Percentiles rank a stretch among this genome's conserved stretches.
These are phyloP conservation scores for Cyclocybe aegerita DNA, from an alignment of 768 basidiomycete genomes.

Conservation along the genomic window DNA sequence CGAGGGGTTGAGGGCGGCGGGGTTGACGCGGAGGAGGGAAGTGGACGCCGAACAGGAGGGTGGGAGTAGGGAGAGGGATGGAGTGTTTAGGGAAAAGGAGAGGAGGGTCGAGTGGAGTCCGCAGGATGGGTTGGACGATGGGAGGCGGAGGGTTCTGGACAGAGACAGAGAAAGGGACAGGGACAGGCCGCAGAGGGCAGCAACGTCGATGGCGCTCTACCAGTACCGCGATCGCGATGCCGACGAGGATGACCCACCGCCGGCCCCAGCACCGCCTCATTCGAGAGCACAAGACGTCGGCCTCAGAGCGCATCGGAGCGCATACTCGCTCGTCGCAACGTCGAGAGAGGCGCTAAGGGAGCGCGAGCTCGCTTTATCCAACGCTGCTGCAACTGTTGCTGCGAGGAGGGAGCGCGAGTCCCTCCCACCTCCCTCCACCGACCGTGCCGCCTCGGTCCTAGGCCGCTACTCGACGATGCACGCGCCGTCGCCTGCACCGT, in stretches of 20 bases:
- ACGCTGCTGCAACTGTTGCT: constrained; percentile 5
- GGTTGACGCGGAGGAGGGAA: constrained; percentile 44
- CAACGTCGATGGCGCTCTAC: constrained; percentile 59
- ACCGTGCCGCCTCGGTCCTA: constrained; percentile 21
- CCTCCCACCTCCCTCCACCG: constrained; percentile 2
- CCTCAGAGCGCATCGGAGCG: constrained; percentile 42
- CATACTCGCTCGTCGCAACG: constrained; percentile 27
- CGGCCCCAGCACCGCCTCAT: background rate
- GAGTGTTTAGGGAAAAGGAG: constrained; percentile 27
- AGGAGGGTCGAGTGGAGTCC: constrained; percentile 30
- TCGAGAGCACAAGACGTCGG: background rate
- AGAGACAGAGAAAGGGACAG: constrained; percentile 17
- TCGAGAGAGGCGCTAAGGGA: constrained; percentile 7
- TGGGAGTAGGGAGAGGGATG: constrained; percentile 11
- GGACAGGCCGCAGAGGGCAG: constrained; percentile 33
- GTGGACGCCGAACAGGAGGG: constrained; percentile 8
- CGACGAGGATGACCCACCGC: constrained; percentile 2
- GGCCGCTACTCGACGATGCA: constrained; percentile 18
- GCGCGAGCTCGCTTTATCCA: constrained; percentile 11
- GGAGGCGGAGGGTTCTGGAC: constrained; percentile 21
- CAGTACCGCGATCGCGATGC: constrained; percentile 28
- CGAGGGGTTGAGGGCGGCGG: constrained; percentile 71
- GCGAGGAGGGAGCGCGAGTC: constrained; percentile 15
- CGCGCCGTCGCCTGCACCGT: constrained; percentile 14
- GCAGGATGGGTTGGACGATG: constrained; percentile 31